A percentile compares a stretch with the other conserved stretches of the same genome.
phyloP scores from a whole-genome alignment of 2,329 filamentous ascomycete genomes.

The Trichoderma simmonsii region DNA sequence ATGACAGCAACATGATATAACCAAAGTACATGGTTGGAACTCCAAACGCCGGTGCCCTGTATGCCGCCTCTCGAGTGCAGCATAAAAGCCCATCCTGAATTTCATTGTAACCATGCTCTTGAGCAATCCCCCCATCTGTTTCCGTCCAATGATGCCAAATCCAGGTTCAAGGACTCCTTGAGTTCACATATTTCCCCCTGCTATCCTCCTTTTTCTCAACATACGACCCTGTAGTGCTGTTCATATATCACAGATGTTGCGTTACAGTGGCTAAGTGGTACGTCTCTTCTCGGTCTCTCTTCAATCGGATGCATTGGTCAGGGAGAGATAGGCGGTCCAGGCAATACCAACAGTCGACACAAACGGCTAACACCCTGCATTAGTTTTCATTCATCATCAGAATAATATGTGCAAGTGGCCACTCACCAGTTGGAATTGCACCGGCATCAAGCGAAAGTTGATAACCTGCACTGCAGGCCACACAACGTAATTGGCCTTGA shows the following conservation, averaged over 20 bases:
- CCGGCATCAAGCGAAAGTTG: conserved; percentile 93
- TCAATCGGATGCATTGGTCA: conserved; percentile 84
- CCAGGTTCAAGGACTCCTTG: background rate
- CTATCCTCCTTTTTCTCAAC: background rate
- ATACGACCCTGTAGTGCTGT: background rate
- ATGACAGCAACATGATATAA: background rate
- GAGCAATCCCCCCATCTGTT: background rate
- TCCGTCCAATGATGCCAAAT: background rate
- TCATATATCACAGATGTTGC: background rate
- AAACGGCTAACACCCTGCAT: conserved; percentile 65
- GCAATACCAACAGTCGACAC: conserved; percentile 94
- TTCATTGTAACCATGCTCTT: background rate
- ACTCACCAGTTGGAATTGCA: conserved; percentile 94
- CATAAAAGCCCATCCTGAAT: background rate
- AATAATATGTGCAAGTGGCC: background rate
- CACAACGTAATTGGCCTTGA: conserved; percentile 93
- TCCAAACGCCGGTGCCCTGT: background rate
- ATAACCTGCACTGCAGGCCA: conserved; percentile 96
- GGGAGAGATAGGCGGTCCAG: conserved; percentile 94
- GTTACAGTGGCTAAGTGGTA: background rate
- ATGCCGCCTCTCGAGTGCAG: background rate
- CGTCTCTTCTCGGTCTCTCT: background rate
- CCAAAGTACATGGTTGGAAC: background rate
- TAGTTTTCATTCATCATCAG: conserved; percentile 2
- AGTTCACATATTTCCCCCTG: background rate